phyloP scores from a whole-genome alignment of 164 flowering plant genomes.

The Berberis thunbergii region DNA sequence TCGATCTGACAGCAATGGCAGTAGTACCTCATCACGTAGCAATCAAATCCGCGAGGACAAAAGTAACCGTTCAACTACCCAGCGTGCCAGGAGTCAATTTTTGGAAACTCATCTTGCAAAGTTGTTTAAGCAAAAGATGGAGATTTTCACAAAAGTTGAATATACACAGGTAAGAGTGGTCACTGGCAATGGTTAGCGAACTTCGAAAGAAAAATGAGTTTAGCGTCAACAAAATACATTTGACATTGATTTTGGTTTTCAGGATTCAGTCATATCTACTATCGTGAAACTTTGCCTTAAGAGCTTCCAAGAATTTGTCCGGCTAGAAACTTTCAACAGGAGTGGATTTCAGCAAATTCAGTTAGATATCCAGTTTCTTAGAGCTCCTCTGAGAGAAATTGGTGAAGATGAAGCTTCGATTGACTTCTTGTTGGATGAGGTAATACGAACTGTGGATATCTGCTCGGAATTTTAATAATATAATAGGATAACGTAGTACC shows the following conservation, averaged over 20 bases:
- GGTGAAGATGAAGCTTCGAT: constrained; percentile 85
- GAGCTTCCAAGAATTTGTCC: constrained; percentile 87
- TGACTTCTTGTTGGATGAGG: constrained; percentile 96
- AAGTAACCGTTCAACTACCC: constrained; percentile 57
- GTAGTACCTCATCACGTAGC: constrained; percentile 84
- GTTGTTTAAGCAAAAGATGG: constrained; percentile 92
- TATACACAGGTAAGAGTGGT: constrained; percentile 59
- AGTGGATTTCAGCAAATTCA: constrained; percentile 99
- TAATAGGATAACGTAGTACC: neutral
- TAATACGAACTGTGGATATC: constrained; percentile 7
- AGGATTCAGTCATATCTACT: constrained; percentile 79
- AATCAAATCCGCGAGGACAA: constrained; percentile 79
- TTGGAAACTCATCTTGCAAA: constrained; percentile 95
- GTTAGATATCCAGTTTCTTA: constrained; percentile 83
- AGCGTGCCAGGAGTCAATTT: constrained; percentile 89
- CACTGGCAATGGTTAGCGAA: neutral
- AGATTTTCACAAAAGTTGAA: constrained; percentile 92
- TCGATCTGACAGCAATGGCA: constrained; percentile 88
- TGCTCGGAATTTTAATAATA: neutral
- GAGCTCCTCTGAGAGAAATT: constrained; percentile 55
- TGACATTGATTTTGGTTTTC: constrained; percentile 21
- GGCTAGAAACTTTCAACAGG: constrained; percentile 88
- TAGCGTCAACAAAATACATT: neutral
- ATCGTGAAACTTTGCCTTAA: constrained; percentile 78
- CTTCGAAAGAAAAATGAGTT: neutral